These are phyloP conservation scores for Serendipita sp. DNA, from an alignment of 768 basidiomycete genomes.

Conservation along the genomic window DNA sequence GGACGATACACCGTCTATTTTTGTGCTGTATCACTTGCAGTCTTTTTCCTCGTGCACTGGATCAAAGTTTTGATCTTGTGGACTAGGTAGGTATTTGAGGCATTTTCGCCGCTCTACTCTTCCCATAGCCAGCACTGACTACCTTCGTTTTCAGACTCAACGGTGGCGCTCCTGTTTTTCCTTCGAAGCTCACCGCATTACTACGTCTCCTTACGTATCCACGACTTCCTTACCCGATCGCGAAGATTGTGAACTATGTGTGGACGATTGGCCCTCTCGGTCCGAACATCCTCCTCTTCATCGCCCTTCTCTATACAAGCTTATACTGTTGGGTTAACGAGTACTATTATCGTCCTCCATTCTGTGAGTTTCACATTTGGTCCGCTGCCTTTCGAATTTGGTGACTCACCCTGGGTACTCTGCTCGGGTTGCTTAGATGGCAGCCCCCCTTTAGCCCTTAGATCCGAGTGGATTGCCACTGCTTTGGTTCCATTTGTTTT, in stretches of 20 bases:
- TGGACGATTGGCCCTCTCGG: conserved; percentile 2
- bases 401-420: not conserved
- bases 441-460: not conserved
- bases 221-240: not conserved
- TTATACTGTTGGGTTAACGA: not conserved
- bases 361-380: not conserved
- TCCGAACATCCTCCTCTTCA: not conserved
- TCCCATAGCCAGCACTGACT: not conserved
- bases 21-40: not conserved
- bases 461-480: conserved; percentile 6
- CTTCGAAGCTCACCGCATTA: not conserved
- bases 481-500: conserved; percentile 7
- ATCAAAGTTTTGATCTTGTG: not conserved
- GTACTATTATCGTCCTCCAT: conserved; percentile 6
- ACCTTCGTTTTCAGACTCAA: not conserved
- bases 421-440: not conserved
- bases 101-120: not conserved
- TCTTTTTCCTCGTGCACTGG: not conserved
- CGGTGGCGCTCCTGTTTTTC: not conserved
- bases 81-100: not conserved
- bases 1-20: not conserved
- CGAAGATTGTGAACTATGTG: not conserved
- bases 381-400: not conserved
- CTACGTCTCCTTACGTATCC: not conserved
- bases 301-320: conserved; percentile 1